These are phyloP conservation scores for Cordyceps tenuipes DNA, from an alignment of 2,329 filamentous ascomycete genomes.

Conservation along the genomic window DNA sequence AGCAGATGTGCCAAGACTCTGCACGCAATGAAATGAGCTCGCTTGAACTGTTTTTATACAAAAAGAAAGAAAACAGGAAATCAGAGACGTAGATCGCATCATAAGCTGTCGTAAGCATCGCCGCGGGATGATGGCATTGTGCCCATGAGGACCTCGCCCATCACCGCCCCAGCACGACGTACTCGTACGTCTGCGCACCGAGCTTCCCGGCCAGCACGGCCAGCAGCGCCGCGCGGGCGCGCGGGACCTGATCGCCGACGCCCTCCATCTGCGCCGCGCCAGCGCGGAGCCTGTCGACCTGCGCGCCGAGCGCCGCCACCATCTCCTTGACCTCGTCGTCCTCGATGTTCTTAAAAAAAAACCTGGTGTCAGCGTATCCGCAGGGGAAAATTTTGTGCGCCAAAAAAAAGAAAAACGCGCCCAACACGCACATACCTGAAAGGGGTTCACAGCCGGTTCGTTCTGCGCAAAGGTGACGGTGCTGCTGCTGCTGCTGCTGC, in stretches of 20 bases:
- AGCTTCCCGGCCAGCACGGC: slow-evolving; percentile 39
- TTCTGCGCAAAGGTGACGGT: slow-evolving; percentile 15
- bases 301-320: slow-evolving; percentile 41
- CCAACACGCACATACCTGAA: slow-evolving; percentile 24
- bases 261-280: slow-evolving; percentile 48
- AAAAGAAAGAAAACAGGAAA: too few relatives aligned
- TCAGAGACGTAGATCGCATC: too few relatives aligned
- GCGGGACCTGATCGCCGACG: slow-evolving; percentile 39
- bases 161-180: slow-evolving; percentile 35
- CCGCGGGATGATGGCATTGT: too few relatives aligned
- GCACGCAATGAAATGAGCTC: too few relatives aligned
- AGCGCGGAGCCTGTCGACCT: slow-evolving; percentile 47
- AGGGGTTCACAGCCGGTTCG: slow-evolving; percentile 15
- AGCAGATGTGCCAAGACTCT: too few relatives aligned
- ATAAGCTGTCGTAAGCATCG: too few relatives aligned
- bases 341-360: slow-evolving; percentile 29
- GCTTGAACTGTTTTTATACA: too few relatives aligned
- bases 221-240: slow-evolving; percentile 41
- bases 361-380: too few relatives aligned
- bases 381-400: too few relatives aligned
- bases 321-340: slow-evolving; percentile 37
- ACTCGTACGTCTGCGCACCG: slow-evolving; percentile 36
- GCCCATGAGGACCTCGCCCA: background rate
- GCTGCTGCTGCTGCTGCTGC: slow-evolving; percentile 9
- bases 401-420: too few relatives aligned